Evolutionary conservation across 148 eudicot species (phyloP).

Genomic region (Simmondsia chinensis): DNA sequence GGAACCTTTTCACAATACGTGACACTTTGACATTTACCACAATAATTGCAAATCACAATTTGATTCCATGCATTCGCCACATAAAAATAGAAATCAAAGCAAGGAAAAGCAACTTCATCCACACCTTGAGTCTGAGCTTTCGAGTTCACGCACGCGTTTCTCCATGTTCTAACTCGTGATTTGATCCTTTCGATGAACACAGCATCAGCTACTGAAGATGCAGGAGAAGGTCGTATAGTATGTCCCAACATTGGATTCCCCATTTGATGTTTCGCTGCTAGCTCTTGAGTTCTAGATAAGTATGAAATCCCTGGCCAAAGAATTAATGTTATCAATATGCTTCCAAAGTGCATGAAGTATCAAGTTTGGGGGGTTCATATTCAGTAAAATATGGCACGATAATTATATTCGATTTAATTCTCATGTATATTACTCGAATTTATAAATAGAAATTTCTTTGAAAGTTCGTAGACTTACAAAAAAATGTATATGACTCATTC

Average conservation of each 20-base stretch:
- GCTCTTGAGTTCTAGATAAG: constrained; percentile 87
- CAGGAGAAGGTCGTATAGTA: constrained; percentile 23
- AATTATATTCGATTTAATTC: too few species aligned
- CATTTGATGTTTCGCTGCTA: constrained; percentile 28
- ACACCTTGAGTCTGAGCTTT: constrained; percentile 40
- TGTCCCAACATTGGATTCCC: constrained; percentile 31
- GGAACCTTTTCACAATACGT: too few species aligned
- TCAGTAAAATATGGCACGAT: too few species aligned
- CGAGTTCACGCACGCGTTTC: constrained; percentile 45
- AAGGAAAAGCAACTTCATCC: constrained; percentile 9
- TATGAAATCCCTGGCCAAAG: constrained; percentile 74
- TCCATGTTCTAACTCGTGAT: constrained; percentile 63
- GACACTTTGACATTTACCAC: too few species aligned
- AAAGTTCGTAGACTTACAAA: too few species aligned
- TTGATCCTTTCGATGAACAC: constrained; percentile 62
- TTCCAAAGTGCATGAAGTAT: neutral
- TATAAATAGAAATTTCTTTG: too few species aligned
- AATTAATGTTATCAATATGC: too few species aligned
- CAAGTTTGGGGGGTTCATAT: neutral
- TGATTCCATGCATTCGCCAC: too few species aligned
- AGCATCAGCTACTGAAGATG: constrained; percentile 66
- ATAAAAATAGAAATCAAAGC: neutral
- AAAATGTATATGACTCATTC: too few species aligned
- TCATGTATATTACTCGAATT: too few species aligned
- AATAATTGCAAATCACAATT: too few species aligned